Base-by-base conservation (phyloP, 352 stramenopile genomes). In the Globisporangium spinosum region DNA sequence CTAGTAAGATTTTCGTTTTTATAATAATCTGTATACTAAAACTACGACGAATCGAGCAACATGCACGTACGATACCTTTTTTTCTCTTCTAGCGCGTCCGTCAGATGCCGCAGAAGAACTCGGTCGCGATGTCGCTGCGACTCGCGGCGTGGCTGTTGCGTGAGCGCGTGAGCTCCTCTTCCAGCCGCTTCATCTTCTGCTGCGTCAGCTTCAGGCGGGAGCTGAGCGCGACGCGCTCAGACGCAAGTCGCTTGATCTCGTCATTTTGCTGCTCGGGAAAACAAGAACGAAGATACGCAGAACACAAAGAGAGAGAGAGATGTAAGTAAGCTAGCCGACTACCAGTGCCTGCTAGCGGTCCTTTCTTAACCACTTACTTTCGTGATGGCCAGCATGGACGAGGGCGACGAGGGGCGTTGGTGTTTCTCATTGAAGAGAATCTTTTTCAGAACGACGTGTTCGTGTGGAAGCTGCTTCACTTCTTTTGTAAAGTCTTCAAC, bases 81-180 rank as follows among this genome's bases (percentile, higher is more conserved):
- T 51, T 8, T 49, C 29, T 22, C 43, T 23, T 51, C 43, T 51
- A 13, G 43, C 6, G 4, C 8, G 43, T 59, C 20, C 2, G 29
- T 80, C 70, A 92, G 54, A 89, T 85, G 25, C 83, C 80, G 57
- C 76, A 87, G 40, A 92, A 86, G 71, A 92, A 89, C 60, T 89
- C 82, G 55, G 79, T 83, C 7, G 80, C 73, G 57, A 89, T 75
- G 70, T 51, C 43, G 43, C 64, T 86, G 38, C 79, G 77, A 53
- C 73, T 71, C 35, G 81, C 72, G 43, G 77, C 80, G 10, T 85
- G 79, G 63, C 71, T 78, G 17, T 71, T 73, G 55, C 74, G 79
- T 34, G 78, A 77, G 6, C 82, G 79, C 9, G 71, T 78, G 13
- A 93, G 66, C 61, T 93, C 82, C 55, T 79, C 70, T 67, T 93